A percentile compares a stretch with the other conserved stretches of the same genome.
phyloP scores from a whole-genome alignment of 306 rosid genomes.

The Pterocarpus santalinus region DNA sequence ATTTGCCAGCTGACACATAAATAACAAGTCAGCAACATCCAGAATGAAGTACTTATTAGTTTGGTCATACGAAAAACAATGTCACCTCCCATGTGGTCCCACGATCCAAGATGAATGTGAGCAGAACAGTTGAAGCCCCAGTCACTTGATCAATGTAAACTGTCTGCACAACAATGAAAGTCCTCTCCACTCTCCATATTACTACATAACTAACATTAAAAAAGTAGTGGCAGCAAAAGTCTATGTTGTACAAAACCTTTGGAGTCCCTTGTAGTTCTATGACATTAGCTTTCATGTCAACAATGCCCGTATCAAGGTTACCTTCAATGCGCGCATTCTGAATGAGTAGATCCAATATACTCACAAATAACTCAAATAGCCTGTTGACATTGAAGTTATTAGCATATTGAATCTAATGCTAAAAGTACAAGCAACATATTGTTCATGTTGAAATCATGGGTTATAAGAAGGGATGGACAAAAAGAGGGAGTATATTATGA shows the following conservation, averaged over 20 bases:
- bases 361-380: constrained; percentile 88
- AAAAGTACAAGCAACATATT: constrained; percentile 43
- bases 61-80: constrained; percentile 41
- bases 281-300: constrained; percentile 91
- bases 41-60: constrained; percentile 20
- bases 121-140: constrained; percentile 88
- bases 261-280: constrained; percentile 89
- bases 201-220: constrained; percentile 35
- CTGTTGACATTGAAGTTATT: constrained; percentile 56
- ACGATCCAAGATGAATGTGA: constrained; percentile 93
- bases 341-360: constrained; percentile 91
- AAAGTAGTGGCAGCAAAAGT: constrained; percentile 33
- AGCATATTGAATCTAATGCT: constrained; percentile 47
- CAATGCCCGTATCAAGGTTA: constrained; percentile 95
- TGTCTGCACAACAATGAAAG: constrained; percentile 64
- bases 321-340: constrained; percentile 96
- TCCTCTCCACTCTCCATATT: constrained; percentile 14
- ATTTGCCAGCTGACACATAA: constrained; percentile 70
- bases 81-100: constrained; percentile 95
- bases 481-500: neutral
- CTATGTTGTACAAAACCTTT: constrained; percentile 66
- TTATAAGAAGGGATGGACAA: neutral
- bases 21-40: constrained; percentile 27
- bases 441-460: neutral
- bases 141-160: constrained; percentile 91